These are phyloP conservation scores for Dictyostelium capitatum DNA, from an alignment of 78 protist genomes.

Conservation along the genomic window DNA sequence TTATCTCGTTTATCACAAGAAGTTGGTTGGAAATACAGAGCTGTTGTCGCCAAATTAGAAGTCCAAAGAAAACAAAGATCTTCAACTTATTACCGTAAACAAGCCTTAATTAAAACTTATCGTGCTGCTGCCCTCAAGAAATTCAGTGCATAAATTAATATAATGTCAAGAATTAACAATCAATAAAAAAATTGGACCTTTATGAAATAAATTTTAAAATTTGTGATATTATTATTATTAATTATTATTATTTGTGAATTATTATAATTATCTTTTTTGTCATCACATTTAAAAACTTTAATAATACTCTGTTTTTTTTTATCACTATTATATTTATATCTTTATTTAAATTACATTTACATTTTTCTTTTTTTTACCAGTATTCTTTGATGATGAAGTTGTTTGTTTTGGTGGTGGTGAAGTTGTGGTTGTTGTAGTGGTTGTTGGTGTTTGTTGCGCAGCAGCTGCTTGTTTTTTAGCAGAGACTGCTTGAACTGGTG, in stretches of 20 bases:
- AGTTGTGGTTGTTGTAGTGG: conserved; percentile 21
- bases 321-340: not conserved
- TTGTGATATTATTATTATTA: no score
- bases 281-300: no score
- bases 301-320: no score
- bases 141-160: conserved; percentile 50
- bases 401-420: not conserved
- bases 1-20: conserved; percentile 95
- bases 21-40: conserved; percentile 98
- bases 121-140: conserved; percentile 42
- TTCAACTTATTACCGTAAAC: conserved; percentile 88
- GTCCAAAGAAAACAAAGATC: conserved; percentile 93
- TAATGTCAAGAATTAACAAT: not conserved
- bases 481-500: conserved; percentile 39
- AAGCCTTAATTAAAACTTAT: conserved; percentile 70
- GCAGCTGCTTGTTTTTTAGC: not conserved
- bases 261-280: no score
- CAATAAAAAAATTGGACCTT: not conserved
- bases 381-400: not conserved
- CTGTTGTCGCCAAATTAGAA: conserved; percentile 95
- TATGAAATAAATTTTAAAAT: no score
- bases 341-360: conserved; percentile 27
- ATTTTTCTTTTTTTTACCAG: conserved; percentile 37
- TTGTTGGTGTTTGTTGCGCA: not conserved
- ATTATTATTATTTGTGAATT: no score